Percentiles rank a stretch among this genome's conserved stretches.
phyloP scores from a whole-genome alignment of 495 filamentous ascomycete genomes.

The Corynascus novoguineensis region DNA sequence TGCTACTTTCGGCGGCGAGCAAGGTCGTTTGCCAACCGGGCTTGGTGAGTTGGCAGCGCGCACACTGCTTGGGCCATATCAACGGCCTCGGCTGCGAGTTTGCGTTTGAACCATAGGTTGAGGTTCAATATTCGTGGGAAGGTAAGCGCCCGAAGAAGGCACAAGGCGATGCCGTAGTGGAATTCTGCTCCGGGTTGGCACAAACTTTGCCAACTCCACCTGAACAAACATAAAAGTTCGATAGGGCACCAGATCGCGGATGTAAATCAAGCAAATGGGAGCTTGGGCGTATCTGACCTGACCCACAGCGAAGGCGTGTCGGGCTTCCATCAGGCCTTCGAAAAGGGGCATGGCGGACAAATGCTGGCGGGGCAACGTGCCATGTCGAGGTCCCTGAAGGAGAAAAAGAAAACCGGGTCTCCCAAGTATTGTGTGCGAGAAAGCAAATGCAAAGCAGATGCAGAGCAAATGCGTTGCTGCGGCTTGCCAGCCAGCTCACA shows the following conservation, averaged over 20 bases:
- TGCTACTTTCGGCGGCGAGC: slow-evolving; percentile 5
- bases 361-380: not conserved
- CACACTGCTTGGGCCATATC: not conserved
- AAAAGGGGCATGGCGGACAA: not conserved
- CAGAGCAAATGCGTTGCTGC: slow-evolving; percentile 4
- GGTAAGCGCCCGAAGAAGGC: not conserved
- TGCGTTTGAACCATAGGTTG: not conserved
- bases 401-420: not conserved
- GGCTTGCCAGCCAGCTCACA: slow-evolving; percentile 20
- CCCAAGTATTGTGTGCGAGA: not conserved
- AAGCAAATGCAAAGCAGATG: not conserved
- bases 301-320: not conserved
- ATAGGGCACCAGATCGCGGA: not conserved
- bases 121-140: not conserved
- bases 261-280: not conserved
- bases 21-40: slow-evolving; percentile 5
- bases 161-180: not conserved
- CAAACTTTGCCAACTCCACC: not conserved
- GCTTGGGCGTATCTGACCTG: not conserved
- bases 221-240: not conserved
- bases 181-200: not conserved
- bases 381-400: not conserved
- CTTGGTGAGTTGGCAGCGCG: slow-evolving; percentile 13
- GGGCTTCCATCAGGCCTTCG: slow-evolving; percentile 3
- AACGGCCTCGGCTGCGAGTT: not conserved